These are phyloP conservation scores for Aspergillus intermedius DNA, from an alignment of 2,329 filamentous ascomycete genomes.

Conservation along the genomic window DNA sequence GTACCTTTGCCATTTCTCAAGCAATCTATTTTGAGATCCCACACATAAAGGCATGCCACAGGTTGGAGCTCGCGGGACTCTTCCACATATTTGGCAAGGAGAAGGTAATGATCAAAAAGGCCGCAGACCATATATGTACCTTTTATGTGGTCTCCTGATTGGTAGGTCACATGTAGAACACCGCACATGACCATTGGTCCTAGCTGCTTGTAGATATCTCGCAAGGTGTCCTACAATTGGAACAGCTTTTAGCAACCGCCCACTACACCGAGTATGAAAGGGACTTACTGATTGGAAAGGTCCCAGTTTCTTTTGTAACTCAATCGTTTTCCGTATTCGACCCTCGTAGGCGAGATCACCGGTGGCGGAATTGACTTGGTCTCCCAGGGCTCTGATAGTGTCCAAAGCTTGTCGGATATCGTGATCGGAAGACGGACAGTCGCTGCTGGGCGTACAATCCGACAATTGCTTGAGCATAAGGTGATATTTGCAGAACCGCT, in stretches of 20 bases:
- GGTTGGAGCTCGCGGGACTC: conserved; percentile 64
- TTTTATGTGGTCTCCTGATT: conserved; percentile 58
- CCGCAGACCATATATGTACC: conserved; percentile 81
- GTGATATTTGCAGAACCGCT: conserved; percentile 86
- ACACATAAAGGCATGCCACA: conserved; percentile 64
- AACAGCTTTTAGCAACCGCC: not conserved
- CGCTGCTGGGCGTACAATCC: conserved; percentile 73
- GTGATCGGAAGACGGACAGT: conserved; percentile 77
- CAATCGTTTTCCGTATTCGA: conserved; percentile 72
- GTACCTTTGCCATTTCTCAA: conserved; percentile 29
- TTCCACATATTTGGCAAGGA: conserved; percentile 64
- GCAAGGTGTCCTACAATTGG: conserved; percentile 22
- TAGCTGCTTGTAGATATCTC: conserved; percentile 65
- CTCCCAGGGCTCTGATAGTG: conserved; percentile 65
- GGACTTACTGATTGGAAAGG: conserved; percentile 63
- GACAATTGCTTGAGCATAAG: conserved; percentile 78
- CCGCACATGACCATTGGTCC: conserved; percentile 79
- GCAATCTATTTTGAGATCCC: conserved; percentile 32
- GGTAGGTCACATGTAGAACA: conserved; percentile 75
- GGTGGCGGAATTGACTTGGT: conserved; percentile 77
- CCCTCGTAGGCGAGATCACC: conserved; percentile 64
- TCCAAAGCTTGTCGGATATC: conserved; percentile 69
- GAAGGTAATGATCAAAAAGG: conserved; percentile 72
- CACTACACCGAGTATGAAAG: not conserved
- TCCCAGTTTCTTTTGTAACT: conserved; percentile 72